A percentile compares a stretch with the other conserved stretches of the same genome.
These are phyloP conservation scores for Penicillium soppii DNA, from an alignment of 495 filamentous ascomycete genomes.

Conservation along the genomic window DNA sequence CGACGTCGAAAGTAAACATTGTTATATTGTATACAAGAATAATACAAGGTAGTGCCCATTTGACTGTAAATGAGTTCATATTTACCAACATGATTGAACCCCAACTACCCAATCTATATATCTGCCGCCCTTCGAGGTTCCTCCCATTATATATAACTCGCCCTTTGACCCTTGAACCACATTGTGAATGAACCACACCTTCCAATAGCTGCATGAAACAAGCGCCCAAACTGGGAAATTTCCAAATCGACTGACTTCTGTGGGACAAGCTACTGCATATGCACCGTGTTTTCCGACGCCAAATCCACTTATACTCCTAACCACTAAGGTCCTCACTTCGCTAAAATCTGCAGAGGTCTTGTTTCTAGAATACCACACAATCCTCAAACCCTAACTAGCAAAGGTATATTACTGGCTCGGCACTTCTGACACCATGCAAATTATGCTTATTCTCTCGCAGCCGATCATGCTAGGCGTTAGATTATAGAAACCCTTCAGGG, in stretches of 20 bases:
- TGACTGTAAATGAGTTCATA: too few relatives aligned
- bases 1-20: too few relatives aligned
- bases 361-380: background rate
- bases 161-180: background rate
- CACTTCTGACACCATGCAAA: background rate
- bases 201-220: too few relatives aligned
- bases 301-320: conserved; percentile 1
- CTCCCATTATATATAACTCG: too few relatives aligned
- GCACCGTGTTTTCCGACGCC: background rate
- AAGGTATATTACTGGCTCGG: background rate
- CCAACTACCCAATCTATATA: too few relatives aligned
- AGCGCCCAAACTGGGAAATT: background rate
- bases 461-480: background rate
- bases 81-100: too few relatives aligned
- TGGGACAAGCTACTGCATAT: background rate
- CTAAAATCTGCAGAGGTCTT: background rate
- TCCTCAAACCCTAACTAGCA: background rate
- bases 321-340: conserved; percentile 4
- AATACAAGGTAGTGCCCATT: too few relatives aligned
- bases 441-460: background rate
- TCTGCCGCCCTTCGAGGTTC: too few relatives aligned
- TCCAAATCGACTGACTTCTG: background rate
- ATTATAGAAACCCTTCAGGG: background rate
- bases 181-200: background rate
- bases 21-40: too few relatives aligned